phyloP scores from a whole-genome alignment of 176 grass and related monocot genomes.

The Aegilops sharonensis region DNA sequence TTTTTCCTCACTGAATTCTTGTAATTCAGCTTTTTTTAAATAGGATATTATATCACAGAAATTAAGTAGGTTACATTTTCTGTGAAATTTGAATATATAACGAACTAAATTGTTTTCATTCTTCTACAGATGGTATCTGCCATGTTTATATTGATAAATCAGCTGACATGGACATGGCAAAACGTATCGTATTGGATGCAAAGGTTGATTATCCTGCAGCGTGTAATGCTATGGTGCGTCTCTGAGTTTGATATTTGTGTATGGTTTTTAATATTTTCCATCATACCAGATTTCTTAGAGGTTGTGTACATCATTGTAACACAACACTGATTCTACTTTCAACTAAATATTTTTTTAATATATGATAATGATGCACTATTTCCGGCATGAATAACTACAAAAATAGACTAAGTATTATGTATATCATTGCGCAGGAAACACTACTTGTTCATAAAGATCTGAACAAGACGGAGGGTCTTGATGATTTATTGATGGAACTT shows the following conservation, averaged over 20 bases:
- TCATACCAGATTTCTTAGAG: too few relatives aligned
- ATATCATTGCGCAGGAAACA: conserved; percentile 75
- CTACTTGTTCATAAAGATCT: conserved; percentile 92
- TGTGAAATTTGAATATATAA: not conserved
- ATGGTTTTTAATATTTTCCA: not conserved
- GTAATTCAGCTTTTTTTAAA: not conserved
- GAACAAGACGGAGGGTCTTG: conserved; percentile 65
- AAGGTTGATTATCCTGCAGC: conserved; percentile 99
- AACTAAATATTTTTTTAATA: too few relatives aligned
- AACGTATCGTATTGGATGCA: conserved; percentile 81
- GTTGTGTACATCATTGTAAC: not conserved
- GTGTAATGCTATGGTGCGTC: conserved; percentile 92
- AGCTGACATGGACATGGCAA: conserved; percentile 94
- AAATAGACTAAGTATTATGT: not conserved
- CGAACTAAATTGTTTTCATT: conserved; percentile 7
- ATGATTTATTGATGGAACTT: conserved; percentile 80
- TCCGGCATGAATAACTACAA: not conserved
- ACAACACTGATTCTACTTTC: not conserved
- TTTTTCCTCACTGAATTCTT: too few relatives aligned
- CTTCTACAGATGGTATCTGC: conserved; percentile 84
- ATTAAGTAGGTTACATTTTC: not conserved
- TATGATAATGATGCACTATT: not conserved
- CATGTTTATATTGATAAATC: conserved; percentile 99
- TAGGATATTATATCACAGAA: not conserved
- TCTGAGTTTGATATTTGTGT: conserved; percentile 15